Evolutionary conservation across 1,284 basidiomycete species (phyloP), one percentile per base, ranked within the genome.

Genomic region (Moesziomyces sp.): DNA sequence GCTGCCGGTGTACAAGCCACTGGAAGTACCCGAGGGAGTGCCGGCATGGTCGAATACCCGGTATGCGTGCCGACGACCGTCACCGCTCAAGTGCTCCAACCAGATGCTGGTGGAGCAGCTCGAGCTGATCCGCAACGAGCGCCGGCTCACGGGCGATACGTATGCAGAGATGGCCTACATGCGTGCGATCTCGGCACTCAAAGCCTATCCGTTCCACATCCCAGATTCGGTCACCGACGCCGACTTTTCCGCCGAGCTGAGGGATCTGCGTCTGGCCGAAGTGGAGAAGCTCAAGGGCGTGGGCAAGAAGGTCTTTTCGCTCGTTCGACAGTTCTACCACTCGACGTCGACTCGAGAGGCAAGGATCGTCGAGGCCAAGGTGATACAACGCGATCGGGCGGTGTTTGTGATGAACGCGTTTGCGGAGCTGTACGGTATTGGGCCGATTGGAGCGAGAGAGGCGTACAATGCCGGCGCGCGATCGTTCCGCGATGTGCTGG

Each of bases 341-440:
- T 13, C 38, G n/a, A n/a, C n/a, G 6, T 13, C 38, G 14, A 19
- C 19, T 21, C 14, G 35, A 16, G 44, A 53, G 14, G 74, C 68
- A 5, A 34, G 51, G 11, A 79, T 83, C 8, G 63, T 76, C 9
- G 82, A 83, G 52, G 81, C 76, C 0, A 65, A 80, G 46, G 58
- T 68, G 10, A 81, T 83, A 9, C 54, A 63, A 1, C 35, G 65
- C 2, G 82, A 83, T 48, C n/a, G 30, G 16, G 74, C 76, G 9
- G 52, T 82, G 40, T 69, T 55, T 38, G 62, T 77, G 8, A 72
- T 82, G 68, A 77, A 70, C 10, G 23, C 46, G 0, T 82, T 83
- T 42, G 78, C 67, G 19, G 71, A 80, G 46, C 49, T 83, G 26
- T 82, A 83, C 44, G 74, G 81, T 5, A 74, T 83, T 6, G 82